Conservation (phyloP, 1,139 yeast species). For the Candida labiduridarum region DNA sequence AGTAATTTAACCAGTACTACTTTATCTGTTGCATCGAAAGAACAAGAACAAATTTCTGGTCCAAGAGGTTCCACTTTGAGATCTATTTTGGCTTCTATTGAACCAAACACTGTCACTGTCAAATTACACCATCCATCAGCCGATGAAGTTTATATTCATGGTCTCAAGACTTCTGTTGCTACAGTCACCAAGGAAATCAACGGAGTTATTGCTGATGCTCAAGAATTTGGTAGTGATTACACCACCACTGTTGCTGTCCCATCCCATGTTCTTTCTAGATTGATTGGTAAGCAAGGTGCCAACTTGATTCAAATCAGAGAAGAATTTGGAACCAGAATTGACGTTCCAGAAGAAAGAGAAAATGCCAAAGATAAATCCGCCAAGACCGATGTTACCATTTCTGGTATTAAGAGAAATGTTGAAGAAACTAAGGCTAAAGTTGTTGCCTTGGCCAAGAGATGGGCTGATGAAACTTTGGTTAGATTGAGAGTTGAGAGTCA, state of each 20-base stretch:
- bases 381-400: constrained; percentile 59
- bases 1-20: constrained; percentile 53
- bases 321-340: constrained; percentile 79
- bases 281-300: constrained; percentile 89
- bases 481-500: constrained; percentile 72
- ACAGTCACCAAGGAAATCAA: constrained; percentile 55
- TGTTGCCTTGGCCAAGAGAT: constrained; percentile 60
- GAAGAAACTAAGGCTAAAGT: constrained; percentile 72
- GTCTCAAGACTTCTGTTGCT: constrained; percentile 59
- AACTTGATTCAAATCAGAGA: constrained; percentile 69
- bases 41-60: constrained; percentile 62
- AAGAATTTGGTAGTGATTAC: constrained; percentile 63
- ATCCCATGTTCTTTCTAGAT: constrained; percentile 65
- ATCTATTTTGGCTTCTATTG: constrained; percentile 45
- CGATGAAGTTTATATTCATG: constrained; percentile 64
- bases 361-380: constrained; percentile 39
- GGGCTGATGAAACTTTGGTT: constrained; percentile 79
- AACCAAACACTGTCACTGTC: constrained; percentile 41
- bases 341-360: constrained; percentile 46
- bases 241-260: constrained; percentile 64
- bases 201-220: constrained; percentile 61
- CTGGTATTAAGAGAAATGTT: constrained; percentile 80
- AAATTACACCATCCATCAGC: constrained; percentile 46
- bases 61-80: constrained; percentile 60
- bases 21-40: constrained; percentile 53